Percentiles rank a stretch among this genome's conserved stretches.
phyloP scores from a whole-genome alignment of 352 stramenopile species.

The Phytophthora pini region DNA sequence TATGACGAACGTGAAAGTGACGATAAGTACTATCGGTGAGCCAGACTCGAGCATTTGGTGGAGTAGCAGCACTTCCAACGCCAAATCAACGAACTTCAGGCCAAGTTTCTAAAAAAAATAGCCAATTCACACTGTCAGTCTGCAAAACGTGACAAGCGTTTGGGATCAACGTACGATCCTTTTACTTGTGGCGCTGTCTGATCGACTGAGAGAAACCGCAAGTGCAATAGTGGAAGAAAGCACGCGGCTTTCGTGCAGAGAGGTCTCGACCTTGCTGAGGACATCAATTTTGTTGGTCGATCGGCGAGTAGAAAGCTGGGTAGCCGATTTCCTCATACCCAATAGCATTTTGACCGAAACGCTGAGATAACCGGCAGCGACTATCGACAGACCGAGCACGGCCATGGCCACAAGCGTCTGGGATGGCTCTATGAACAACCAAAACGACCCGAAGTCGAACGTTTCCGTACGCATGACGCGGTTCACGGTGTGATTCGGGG shows the following conservation, averaged over 20 bases:
- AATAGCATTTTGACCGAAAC: slow-evolving; percentile 6
- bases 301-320: not conserved
- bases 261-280: not conserved
- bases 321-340: not conserved
- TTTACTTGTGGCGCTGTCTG: slow-evolving; percentile 7
- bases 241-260: not conserved
- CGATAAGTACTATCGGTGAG: slow-evolving; percentile 6
- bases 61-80: slow-evolving; percentile 16
- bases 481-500: slow-evolving; percentile 26
- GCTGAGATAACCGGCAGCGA: slow-evolving; percentile 10
- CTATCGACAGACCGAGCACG: slow-evolving; percentile 8
- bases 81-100: slow-evolving; percentile 28
- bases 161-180: slow-evolving; percentile 6
- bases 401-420: slow-evolving; percentile 6
- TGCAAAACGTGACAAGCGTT: not conserved
- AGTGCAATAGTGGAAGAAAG: not conserved
- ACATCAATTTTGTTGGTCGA: slow-evolving; percentile 1
- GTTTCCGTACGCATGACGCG: slow-evolving; percentile 27
- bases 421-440: slow-evolving; percentile 18
- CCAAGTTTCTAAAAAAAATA: slow-evolving; percentile 18
- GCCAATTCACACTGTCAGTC: not conserved
- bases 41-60: slow-evolving; percentile 29
- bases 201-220: not conserved
- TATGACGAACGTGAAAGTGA: slow-evolving; percentile 22
- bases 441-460: slow-evolving; percentile 36